Percentiles rank a stretch among this genome's conserved stretches.
These are phyloP conservation scores for Volutella citrinella DNA, from an alignment of 2,329 filamentous ascomycete genomes.

Conservation along the genomic window DNA sequence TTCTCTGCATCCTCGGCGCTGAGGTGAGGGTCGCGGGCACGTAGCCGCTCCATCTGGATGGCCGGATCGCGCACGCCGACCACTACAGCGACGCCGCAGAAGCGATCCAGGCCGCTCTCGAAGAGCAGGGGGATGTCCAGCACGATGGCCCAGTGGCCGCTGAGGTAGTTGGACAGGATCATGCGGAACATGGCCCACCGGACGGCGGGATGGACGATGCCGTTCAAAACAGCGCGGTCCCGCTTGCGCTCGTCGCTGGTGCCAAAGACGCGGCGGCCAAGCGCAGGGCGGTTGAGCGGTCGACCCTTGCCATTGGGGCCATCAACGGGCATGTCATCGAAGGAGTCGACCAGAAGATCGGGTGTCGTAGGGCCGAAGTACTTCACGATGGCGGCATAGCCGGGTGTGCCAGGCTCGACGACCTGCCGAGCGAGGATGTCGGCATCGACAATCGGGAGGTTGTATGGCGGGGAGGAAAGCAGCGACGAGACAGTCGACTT, in stretches of 20 bases:
- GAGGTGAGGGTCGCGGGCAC: conserved; percentile 73
- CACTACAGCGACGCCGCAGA: conserved; percentile 83
- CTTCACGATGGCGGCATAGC: conserved; percentile 77
- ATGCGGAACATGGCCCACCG: conserved; percentile 75
- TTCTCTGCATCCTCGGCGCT: conserved; percentile 84
- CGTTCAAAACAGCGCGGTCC: conserved; percentile 77
- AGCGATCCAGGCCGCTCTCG: conserved; percentile 78
- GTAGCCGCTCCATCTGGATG: conserved; percentile 78
- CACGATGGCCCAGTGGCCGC: conserved; percentile 83
- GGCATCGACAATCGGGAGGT: conserved; percentile 88
- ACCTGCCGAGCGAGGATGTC: conserved; percentile 90
- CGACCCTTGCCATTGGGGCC: conserved; percentile 61
- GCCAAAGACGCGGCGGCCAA: conserved; percentile 86
- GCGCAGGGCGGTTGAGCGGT: conserved; percentile 79
- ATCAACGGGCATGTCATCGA: conserved; percentile 47
- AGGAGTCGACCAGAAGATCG: conserved; percentile 69
- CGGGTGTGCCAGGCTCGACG: conserved; percentile 84
- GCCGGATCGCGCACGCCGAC: conserved; percentile 78
- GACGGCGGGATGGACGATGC: conserved; percentile 91
- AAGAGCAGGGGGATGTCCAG: conserved; percentile 91
- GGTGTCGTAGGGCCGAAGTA: conserved; percentile 82
- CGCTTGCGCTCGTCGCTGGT: conserved; percentile 64
- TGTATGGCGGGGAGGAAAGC: conserved; percentile 77
- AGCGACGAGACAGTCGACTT: conserved; percentile 93
- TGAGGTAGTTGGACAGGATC: conserved; percentile 69